Conservation (phyloP, 1,139 yeast species). For the Blastobotrys malaysiensis region DNA sequence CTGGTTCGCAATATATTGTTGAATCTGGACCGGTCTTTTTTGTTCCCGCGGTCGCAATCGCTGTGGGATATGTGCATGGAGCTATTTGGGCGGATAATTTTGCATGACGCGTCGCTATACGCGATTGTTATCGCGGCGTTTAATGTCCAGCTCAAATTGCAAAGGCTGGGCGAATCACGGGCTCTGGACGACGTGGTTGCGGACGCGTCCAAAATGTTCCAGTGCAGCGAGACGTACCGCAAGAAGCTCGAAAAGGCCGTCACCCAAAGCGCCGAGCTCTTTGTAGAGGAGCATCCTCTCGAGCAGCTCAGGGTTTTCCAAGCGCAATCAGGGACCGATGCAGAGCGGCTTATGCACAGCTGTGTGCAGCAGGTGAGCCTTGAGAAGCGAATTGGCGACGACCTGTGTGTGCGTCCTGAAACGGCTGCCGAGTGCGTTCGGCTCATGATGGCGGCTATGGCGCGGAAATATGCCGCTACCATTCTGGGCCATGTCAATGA, state of each 20-base stretch:
- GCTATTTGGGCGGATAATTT: constrained; percentile 15
- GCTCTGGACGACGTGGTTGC: neutral
- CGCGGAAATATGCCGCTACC: neutral
- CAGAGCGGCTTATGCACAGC: neutral
- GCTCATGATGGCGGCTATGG: neutral
- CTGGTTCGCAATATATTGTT: constrained; percentile 29
- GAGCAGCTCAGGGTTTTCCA: neutral
- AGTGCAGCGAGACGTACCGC: neutral
- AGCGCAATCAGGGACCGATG: neutral
- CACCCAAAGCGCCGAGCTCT: neutral
- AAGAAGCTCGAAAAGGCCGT: neutral
- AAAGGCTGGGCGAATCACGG: neutral
- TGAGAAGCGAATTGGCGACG: neutral
- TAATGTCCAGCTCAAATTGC: neutral
- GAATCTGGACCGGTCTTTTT: constrained; percentile 36
- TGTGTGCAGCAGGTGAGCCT: neutral
- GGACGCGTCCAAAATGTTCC: constrained; percentile 2
- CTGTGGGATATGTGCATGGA: constrained; percentile 24
- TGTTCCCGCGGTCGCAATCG: constrained; percentile 28
- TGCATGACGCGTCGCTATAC: neutral
- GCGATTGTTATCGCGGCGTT: neutral
- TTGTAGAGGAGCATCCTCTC: neutral
- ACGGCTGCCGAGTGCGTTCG: neutral
- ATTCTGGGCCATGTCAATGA: neutral
- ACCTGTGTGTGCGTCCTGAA: neutral